Conservation (phyloP, 2,329 filamentous ascomycete genomes). For the Truncatella angustata region DNA sequence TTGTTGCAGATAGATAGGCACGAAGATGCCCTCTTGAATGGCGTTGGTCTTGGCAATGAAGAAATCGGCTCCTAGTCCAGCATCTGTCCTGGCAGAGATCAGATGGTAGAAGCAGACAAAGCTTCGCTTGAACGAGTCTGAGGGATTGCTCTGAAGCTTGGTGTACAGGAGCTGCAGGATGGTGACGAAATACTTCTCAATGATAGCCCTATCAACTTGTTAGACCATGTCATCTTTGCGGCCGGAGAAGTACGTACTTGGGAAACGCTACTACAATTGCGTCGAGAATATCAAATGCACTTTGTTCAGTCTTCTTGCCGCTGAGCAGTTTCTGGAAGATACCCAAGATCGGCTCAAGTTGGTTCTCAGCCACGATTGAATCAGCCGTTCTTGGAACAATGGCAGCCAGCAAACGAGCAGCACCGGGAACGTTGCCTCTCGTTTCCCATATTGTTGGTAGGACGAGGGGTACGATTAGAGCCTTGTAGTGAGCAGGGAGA, state of each 20-base stretch:
- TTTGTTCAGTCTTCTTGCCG: constrained; percentile 78
- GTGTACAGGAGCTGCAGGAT: constrained; percentile 82
- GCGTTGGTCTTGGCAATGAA: constrained; percentile 83
- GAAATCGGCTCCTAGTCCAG: constrained; percentile 87
- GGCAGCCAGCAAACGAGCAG: constrained; percentile 79
- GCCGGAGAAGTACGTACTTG: constrained; percentile 48
- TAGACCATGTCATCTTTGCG: constrained; percentile 2
- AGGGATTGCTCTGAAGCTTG: constrained; percentile 63
- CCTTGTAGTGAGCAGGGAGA: constrained; percentile 77
- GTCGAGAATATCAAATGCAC: constrained; percentile 89
- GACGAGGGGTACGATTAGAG: constrained; percentile 74
- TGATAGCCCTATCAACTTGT: constrained; percentile 43
- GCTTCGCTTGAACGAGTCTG: constrained; percentile 80
- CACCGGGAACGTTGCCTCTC: constrained; percentile 87
- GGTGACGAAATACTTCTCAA: constrained; percentile 75
- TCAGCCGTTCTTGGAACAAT: constrained; percentile 76
- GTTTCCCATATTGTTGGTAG: constrained; percentile 86
- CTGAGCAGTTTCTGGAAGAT: constrained; percentile 91
- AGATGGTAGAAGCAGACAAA: constrained; percentile 96
- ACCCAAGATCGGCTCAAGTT: constrained; percentile 84
- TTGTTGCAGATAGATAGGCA: constrained; percentile 79
- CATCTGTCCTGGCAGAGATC: constrained; percentile 73
- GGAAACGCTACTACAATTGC: constrained; percentile 72
- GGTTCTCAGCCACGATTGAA: constrained; percentile 73
- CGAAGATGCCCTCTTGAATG: constrained; percentile 78